These are phyloP conservation scores for Coemansia sp. DNA, from an alignment of 192 early-diverging fungal species.

Conservation along the genomic window DNA sequence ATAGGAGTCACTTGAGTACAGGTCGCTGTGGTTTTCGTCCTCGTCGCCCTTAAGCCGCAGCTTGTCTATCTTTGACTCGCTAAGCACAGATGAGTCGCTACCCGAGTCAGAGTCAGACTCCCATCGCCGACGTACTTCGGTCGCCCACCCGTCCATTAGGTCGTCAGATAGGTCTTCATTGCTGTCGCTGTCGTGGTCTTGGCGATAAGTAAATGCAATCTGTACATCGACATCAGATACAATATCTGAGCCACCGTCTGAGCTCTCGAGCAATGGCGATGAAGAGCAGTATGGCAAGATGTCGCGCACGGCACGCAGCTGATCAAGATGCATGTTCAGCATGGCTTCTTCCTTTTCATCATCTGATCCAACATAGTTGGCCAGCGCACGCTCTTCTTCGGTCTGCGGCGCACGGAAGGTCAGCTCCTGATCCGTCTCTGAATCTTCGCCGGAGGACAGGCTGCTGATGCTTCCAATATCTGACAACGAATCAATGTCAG, in stretches of 20 bases:
- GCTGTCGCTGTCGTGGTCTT: slow-evolving; percentile 10
- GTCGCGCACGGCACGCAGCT: slow-evolving; percentile 43
- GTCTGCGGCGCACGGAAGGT: slow-evolving; percentile 37
- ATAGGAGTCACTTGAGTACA: slow-evolving; percentile 46
- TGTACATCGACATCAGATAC: slow-evolving; percentile 14
- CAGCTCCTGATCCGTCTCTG: slow-evolving; percentile 41
- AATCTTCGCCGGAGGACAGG: slow-evolving; percentile 10
- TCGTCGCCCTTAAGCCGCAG: slow-evolving; percentile 34
- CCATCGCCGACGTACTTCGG: slow-evolving; percentile 28
- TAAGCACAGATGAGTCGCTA: slow-evolving; percentile 27
- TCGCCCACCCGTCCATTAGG: slow-evolving; percentile 38
- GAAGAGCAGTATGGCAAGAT: slow-evolving; percentile 38
- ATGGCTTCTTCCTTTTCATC: slow-evolving; percentile 43
- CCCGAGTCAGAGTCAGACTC: slow-evolving; percentile 15
- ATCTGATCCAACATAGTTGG: slow-evolving; percentile 6
- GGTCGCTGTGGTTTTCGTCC: slow-evolving; percentile 28
- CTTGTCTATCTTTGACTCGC: slow-evolving; percentile 29
- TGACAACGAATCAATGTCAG: slow-evolving; percentile 1
- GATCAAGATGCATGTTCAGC: slow-evolving; percentile 46
- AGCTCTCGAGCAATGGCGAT: slow-evolving; percentile 26
- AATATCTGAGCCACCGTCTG: slow-evolving; percentile 10
- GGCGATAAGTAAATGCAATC: slow-evolving; percentile 37
- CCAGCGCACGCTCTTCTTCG: slow-evolving; percentile 33
- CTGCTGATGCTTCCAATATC: slow-evolving; percentile 12
- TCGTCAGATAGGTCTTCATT: slow-evolving; percentile 30